Conservation (phyloP, 805 yeast species). For the Lachancea thermotolerans region DNA sequence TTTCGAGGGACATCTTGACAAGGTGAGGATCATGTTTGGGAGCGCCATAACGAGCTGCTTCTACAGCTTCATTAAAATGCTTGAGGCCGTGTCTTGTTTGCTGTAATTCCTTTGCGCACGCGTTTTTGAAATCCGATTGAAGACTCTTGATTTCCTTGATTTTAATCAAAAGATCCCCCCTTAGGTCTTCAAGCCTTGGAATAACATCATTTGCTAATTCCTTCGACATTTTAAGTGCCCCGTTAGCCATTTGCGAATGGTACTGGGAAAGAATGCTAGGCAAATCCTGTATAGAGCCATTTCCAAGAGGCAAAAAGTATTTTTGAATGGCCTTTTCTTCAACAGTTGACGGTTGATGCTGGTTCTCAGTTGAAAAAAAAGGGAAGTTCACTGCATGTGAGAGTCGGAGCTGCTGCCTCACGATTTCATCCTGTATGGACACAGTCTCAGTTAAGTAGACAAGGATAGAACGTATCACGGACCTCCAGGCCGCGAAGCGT, state of each 20-base stretch:
- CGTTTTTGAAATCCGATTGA: constrained; percentile 78
- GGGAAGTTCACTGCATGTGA: constrained; percentile 65
- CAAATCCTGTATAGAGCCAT: constrained; percentile 75
- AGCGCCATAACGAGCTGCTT: constrained; percentile 44
- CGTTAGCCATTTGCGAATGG: constrained; percentile 52
- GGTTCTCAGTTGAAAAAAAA: constrained; percentile 27
- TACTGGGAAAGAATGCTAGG: constrained; percentile 64
- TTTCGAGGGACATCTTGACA: constrained; percentile 62
- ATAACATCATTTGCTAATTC: constrained; percentile 56
- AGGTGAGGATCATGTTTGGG: constrained; percentile 74
- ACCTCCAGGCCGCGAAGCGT: constrained; percentile 82
- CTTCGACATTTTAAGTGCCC: constrained; percentile 51
- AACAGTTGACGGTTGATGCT: constrained; percentile 21
- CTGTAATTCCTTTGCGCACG: constrained; percentile 60
- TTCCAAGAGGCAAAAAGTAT: constrained; percentile 71
- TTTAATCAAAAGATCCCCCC: constrained; percentile 72
- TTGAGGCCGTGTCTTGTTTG: constrained; percentile 53
- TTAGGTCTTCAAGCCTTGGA: constrained; percentile 60
- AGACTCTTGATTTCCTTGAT: constrained; percentile 81
- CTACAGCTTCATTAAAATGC: constrained; percentile 55
- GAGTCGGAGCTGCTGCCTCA: constrained; percentile 72
- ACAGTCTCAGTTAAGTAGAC: constrained; percentile 74
- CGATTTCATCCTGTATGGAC: constrained; percentile 80
- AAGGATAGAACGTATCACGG: constrained; percentile 65
- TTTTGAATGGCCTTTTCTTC: constrained; percentile 27